Evolutionary conservation across 129 eudicot genomes (phyloP).

Genomic region (Flaveria linearis): DNA sequence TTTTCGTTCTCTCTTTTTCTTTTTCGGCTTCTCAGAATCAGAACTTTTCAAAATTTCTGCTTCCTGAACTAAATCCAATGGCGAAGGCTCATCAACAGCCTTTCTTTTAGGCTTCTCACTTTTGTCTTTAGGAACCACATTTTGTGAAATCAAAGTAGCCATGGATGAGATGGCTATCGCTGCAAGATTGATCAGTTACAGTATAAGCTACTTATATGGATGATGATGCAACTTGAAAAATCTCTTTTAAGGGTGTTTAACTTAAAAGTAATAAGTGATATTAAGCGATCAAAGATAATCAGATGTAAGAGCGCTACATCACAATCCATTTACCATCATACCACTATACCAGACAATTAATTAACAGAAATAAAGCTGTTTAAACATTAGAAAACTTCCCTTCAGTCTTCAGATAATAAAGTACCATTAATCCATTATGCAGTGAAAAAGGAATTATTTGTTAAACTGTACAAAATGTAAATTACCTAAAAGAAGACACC

Average conservation of each 20-base stretch:
- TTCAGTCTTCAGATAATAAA: neutral
- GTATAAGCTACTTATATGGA: constrained; percentile 2
- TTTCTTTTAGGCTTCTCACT: constrained; percentile 60
- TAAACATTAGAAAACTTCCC: neutral
- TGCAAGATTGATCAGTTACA: constrained; percentile 14
- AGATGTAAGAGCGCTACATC: too few species aligned
- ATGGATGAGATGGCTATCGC: constrained; percentile 27
- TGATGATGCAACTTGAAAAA: neutral
- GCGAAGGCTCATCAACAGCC: constrained; percentile 44
- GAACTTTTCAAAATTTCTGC: constrained; percentile 27
- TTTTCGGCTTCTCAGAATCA: constrained; percentile 35
- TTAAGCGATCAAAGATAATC: neutral
- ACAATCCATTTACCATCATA: too few species aligned
- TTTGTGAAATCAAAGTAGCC: constrained; percentile 85
- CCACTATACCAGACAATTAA: too few species aligned
- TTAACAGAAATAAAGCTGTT: too few species aligned
- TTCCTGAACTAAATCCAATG: constrained; percentile 34
- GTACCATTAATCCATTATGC: neutral
- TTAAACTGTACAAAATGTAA: neutral
- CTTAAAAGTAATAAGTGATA: too few species aligned
- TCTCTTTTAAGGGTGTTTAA: neutral
- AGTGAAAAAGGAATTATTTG: neutral
- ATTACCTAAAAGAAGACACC: neutral
- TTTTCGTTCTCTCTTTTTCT: constrained; percentile 56
- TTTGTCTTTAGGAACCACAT: constrained; percentile 45